These are phyloP conservation scores for Pleurotus tuoliensis DNA, from an alignment of 768 basidiomycete genomes.

Conservation along the genomic window DNA sequence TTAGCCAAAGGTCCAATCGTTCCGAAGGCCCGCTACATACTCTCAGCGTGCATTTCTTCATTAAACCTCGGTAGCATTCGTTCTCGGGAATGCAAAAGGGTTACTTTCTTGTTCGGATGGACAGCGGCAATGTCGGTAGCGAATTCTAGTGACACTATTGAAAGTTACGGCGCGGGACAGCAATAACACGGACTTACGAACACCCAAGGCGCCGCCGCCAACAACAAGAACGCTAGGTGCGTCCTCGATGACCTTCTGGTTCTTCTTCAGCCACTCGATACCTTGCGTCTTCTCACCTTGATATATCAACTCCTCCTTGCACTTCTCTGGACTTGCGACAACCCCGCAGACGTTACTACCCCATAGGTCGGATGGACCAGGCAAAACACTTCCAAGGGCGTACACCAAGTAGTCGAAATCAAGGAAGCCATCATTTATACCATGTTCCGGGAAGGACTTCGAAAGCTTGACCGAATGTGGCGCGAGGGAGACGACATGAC, in stretches of 20 bases:
- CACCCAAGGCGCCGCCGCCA: constrained; percentile 71
- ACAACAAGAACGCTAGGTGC: constrained; percentile 56
- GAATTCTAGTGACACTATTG: constrained; percentile 39
- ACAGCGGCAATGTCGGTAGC: constrained; percentile 58
- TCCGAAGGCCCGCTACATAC: constrained; percentile 24
- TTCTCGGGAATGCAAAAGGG: constrained; percentile 55
- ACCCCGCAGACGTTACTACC: constrained; percentile 17
- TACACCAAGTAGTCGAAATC: constrained; percentile 57
- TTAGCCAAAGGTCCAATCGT: neutral
- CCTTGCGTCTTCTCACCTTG: constrained; percentile 45
- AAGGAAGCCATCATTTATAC: constrained; percentile 30
- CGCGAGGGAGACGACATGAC: constrained; percentile 37
- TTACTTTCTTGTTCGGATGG: constrained; percentile 49
- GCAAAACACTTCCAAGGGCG: constrained; percentile 57
- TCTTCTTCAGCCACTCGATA: constrained; percentile 45
- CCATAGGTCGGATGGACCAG: constrained; percentile 55
- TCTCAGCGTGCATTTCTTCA: constrained; percentile 46
- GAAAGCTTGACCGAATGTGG: constrained; percentile 40
- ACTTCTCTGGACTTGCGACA: constrained; percentile 1
- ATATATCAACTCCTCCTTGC: constrained; percentile 18
- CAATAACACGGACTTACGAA: constrained; percentile 41
- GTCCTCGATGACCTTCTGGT: constrained; percentile 43
- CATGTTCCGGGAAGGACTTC: constrained; percentile 43
- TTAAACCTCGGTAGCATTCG: constrained; percentile 55
- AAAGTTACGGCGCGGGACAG: neutral